Percentiles rank a stretch among this genome's conserved stretches.
phyloP scores from a whole-genome alignment of 2,329 filamentous ascomycete species.

The Endothia cerciana region DNA sequence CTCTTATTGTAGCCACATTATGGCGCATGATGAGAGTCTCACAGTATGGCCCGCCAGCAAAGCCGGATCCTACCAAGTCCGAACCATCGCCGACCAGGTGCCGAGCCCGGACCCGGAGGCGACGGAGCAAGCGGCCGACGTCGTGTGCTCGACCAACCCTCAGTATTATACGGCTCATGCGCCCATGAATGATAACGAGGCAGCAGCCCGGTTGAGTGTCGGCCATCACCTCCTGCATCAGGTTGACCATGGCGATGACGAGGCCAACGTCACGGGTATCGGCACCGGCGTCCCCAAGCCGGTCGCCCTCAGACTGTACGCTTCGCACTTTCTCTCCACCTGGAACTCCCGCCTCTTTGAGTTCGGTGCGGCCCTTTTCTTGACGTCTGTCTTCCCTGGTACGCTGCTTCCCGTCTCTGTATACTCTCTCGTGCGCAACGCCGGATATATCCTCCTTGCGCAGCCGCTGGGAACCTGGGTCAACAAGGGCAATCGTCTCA shows the following conservation, averaged over 20 bases:
- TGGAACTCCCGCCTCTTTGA: conserved; percentile 69
- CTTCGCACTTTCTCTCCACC: conserved; percentile 64
- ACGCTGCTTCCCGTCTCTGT: conserved; percentile 69
- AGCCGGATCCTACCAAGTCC: neutral
- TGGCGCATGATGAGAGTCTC: neutral
- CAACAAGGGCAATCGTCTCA: conserved; percentile 57
- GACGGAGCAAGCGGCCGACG: neutral
- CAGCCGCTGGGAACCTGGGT: conserved; percentile 62
- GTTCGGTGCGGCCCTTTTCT: conserved; percentile 63
- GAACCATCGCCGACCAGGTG: neutral
- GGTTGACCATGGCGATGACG: neutral
- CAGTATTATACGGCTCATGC: neutral
- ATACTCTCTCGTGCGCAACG: conserved; percentile 67
- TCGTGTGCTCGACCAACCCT: neutral
- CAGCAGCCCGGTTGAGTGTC: neutral
- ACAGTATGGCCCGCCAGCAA: neutral
- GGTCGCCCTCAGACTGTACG: conserved; percentile 49
- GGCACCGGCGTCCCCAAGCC: conserved; percentile 16
- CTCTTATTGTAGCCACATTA: neutral
- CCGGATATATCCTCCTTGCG: conserved; percentile 61
- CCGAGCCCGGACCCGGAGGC: neutral
- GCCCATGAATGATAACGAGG: neutral
- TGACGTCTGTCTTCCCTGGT: conserved; percentile 57
- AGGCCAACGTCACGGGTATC: neutral
- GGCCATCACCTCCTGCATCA: conserved; percentile 16